Percentiles rank a stretch among this genome's conserved stretches.
These are phyloP conservation scores for Citrullus mucosospermus DNA, from an alignment of 306 rosid species.

Conservation along the genomic window DNA sequence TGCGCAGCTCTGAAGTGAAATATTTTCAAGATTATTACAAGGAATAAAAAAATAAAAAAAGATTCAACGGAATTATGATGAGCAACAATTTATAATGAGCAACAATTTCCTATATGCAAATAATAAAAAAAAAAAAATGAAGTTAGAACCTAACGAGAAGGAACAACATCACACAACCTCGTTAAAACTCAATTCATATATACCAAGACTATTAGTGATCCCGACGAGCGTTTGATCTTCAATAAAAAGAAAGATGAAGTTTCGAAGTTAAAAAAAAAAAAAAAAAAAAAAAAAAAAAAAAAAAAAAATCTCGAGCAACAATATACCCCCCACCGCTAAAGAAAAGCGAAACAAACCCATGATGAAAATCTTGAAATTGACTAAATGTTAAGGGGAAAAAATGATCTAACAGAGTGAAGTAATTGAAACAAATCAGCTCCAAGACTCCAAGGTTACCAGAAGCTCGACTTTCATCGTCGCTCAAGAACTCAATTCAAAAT, in stretches of 20 bases:
- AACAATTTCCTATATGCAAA: background rate
- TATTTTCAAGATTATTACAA: conserved; percentile 2
- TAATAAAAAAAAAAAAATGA: background rate
- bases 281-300: background rate
- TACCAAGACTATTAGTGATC: background rate
- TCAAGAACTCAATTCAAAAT: background rate
- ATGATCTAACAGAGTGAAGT: background rate
- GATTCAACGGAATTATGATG: background rate
- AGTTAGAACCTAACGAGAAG: background rate
- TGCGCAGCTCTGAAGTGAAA: conserved; percentile 45
- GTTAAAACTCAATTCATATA: background rate
- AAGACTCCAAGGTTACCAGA: background rate
- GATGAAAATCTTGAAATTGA: background rate
- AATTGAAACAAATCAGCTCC: background rate
- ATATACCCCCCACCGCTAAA: background rate
- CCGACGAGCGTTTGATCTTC: background rate
- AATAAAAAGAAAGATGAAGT: background rate
- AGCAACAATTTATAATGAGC: background rate
- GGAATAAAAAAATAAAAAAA: background rate
- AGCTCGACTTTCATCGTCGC: background rate
- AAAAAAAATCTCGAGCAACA: background rate
- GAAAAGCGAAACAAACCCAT: background rate
- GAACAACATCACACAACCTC: background rate
- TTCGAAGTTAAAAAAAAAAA: background rate
- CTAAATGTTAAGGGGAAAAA: background rate